phyloP scores from a whole-genome alignment of 164 flowering plant genomes.

The Chloranthus sessilifolius region DNA sequence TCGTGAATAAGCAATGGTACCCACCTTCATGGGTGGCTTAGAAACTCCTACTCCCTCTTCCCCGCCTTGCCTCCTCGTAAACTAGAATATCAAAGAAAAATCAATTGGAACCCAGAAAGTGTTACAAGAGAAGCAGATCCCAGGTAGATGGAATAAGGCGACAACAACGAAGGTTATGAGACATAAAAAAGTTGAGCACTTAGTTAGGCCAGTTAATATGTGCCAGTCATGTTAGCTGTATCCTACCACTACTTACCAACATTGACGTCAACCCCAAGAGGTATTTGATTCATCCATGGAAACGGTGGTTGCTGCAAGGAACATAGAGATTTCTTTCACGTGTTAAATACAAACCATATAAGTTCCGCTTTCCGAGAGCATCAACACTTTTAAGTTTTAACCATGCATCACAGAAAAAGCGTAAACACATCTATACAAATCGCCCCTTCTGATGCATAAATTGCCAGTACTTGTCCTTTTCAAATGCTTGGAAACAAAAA shows the following conservation, averaged over 20 bases:
- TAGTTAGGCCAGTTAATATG: too few species aligned
- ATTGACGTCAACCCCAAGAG: too few species aligned
- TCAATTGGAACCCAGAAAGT: too few species aligned
- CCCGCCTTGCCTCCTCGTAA: constrained; percentile 17
- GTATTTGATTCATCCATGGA: constrained; percentile 60
- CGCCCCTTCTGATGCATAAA: background rate
- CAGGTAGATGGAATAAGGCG: background rate
- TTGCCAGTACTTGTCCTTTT: background rate
- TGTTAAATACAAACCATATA: too few species aligned
- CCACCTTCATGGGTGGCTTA: constrained; percentile 14
- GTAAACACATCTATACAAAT: background rate
- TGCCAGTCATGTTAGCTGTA: too few species aligned
- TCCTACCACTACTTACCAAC: constrained; percentile 53
- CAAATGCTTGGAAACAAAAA: background rate
- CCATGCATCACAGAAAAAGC: background rate
- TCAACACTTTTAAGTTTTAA: too few species aligned
- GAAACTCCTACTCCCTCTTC: constrained; percentile 14
- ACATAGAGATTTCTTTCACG: background rate
- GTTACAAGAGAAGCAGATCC: too few species aligned
- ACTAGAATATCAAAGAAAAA: constrained; percentile 10
- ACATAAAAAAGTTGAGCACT: constrained; percentile 80
- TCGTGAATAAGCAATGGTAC: background rate
- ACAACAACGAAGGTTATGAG: background rate
- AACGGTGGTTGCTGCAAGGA: constrained; percentile 55
- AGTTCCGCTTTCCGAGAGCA: too few species aligned